These are phyloP conservation scores for Mortierella hygrophila DNA, from an alignment of 192 early-diverging fungal genomes.

Conservation along the genomic window DNA sequence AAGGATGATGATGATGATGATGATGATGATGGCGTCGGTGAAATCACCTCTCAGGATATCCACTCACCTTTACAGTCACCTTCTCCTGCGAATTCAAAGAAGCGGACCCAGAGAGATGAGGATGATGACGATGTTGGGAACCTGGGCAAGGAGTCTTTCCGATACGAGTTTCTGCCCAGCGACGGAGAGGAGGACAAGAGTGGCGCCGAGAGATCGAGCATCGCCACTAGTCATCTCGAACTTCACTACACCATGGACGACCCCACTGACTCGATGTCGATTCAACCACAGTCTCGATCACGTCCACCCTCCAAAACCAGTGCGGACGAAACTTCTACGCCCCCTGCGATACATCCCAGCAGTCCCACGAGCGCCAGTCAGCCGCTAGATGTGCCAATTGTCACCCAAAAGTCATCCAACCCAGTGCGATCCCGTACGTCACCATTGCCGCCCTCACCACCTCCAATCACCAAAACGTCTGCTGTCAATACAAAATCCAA, in stretches of 20 bases:
- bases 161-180: slow-evolving; percentile 15
- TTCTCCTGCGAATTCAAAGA: background rate
- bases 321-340: background rate
- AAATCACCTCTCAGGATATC: slow-evolving; percentile 10
- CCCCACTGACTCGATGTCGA: background rate
- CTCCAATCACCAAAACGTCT: background rate
- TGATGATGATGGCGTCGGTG: background rate
- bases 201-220: slow-evolving; percentile 1
- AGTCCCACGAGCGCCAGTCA: background rate
- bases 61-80: background rate
- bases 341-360: background rate
- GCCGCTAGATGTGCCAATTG: background rate
- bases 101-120: background rate
- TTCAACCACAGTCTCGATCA: background rate
- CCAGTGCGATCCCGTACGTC: background rate
- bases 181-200: slow-evolving; percentile 13
- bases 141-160: background rate
- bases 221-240: background rate
- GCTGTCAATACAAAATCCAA: background rate
- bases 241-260: slow-evolving; percentile 16
- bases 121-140: background rate
- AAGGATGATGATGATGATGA: background rate
- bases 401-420: background rate
- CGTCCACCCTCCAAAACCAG: background rate
- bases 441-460: background rate